Base-by-base conservation (phyloP, 208 protist species). In the Acanthamoeba sp. region DNA sequence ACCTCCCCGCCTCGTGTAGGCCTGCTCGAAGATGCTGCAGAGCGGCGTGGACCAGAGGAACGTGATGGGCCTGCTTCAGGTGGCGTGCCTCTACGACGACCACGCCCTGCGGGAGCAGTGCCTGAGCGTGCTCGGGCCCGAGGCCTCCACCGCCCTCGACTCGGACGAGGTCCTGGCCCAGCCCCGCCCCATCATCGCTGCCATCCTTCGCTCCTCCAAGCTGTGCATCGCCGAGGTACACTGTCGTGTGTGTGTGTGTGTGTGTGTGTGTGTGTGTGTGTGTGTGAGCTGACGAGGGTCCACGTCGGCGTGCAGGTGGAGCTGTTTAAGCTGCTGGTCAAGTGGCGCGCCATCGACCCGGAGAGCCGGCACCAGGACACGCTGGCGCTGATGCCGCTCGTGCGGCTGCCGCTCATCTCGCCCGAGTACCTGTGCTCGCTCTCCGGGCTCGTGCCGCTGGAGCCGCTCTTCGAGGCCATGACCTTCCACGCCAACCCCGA, bases 71-170 rank as follows among this genome's bases (percentile, higher is more conserved):
- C 32, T 71, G 29, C 64, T 71, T 1, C 64, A 71, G 27, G 64
- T 71, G 64, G 64, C 64, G n/a, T 71, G 64, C n/a, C 64, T 71
- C 64, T 71, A 71, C 64, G 64, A 71, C 64, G 64, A 71, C 64
- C 64, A 71, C 32, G 64, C 64, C 6, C 64, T 71, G 32, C 64
- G 64, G 32, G 64, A 71, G 27, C 64, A 71, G 27, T 71, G 64
- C 32, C 64, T 71, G 64, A 71, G 64, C 64, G 32, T 71, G n/a
- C 36, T 71, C 18, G 64, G 64, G 6, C 64, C 64, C 27, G 2
- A 14, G 2, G 64, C 64, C 2, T 9, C 18, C n/a, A 20, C n/a
- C 6, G 6, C 36, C n/a, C 64, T 71, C 10, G n/a, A 36, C 64
- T 71, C 64, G n/a, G 64, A 71, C 7, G 64, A 71, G 64, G 10